Conservation (phyloP, 2,329 filamentous ascomycete species). For the Venturia carpophila region DNA sequence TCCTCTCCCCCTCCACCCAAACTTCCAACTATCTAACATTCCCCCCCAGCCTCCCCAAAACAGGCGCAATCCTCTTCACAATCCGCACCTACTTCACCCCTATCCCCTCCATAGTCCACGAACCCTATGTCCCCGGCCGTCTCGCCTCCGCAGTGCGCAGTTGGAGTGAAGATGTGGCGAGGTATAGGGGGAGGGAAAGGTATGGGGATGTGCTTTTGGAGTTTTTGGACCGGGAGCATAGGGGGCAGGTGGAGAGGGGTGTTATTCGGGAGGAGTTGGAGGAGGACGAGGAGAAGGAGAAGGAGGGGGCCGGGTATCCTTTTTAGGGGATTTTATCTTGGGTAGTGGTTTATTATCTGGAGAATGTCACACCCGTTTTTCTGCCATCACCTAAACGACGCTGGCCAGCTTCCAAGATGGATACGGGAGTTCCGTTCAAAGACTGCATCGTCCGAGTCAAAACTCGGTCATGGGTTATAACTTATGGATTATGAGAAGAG, state of each 20-base stretch:
- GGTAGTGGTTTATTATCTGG: no score
- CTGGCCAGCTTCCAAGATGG: no score
- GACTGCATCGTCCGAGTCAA: no score
- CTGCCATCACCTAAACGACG: no score
- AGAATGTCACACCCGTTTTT: no score
- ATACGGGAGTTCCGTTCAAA: no score
- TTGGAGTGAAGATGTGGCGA: slow-evolving; percentile 69
- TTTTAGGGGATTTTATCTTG: no score
- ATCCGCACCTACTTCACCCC: slow-evolving; percentile 75
- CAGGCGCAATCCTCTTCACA: slow-evolving; percentile 56
- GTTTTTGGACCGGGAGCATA: slow-evolving; percentile 66
- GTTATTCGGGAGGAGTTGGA: slow-evolving; percentile 55
- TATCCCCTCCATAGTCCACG: slow-evolving; percentile 57
- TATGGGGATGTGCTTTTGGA: slow-evolving; percentile 67
- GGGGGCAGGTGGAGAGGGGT: slow-evolving; percentile 62
- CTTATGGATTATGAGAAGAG: no score
- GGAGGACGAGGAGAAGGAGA: slow-evolving; percentile 37
- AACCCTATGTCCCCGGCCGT: slow-evolving; percentile 69
- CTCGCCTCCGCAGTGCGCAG: slow-evolving; percentile 71
- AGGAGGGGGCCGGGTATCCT: background rate
- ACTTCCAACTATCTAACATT: slow-evolving; percentile 40
- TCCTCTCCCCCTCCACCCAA: slow-evolving; percentile 25
- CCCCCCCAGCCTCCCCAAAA: slow-evolving; percentile 36
- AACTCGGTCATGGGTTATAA: no score
- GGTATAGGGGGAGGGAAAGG: slow-evolving; percentile 70